A percentile compares a stretch with the other conserved stretches of the same genome.
These are phyloP conservation scores for Kalanchoe fedtschenkoi DNA, from an alignment of 164 flowering plant species.

Conservation along the genomic window DNA sequence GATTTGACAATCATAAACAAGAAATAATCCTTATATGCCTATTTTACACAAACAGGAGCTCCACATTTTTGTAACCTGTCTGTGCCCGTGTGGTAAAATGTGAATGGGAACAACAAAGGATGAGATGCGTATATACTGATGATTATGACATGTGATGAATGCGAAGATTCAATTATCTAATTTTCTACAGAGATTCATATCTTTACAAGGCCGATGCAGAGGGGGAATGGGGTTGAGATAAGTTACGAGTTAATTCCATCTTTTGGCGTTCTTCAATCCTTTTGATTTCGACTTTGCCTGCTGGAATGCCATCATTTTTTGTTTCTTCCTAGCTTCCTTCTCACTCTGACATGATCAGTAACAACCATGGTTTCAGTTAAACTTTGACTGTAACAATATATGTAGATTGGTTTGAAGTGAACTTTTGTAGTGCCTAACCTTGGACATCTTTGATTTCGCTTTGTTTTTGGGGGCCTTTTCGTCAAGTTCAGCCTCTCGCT, in stretches of 20 bases:
- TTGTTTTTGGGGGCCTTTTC: slow-evolving; percentile 86
- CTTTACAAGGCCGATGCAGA: neutral
- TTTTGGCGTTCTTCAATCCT: slow-evolving; percentile 69
- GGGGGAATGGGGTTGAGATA: neutral
- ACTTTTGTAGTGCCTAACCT: slow-evolving; percentile 29
- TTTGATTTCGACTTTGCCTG: slow-evolving; percentile 80
- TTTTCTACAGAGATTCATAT: neutral
- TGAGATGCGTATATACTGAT: neutral
- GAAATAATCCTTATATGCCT: no score
- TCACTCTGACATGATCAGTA: slow-evolving; percentile 46
- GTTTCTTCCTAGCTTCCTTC: slow-evolving; percentile 90
- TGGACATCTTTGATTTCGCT: slow-evolving; percentile 97
- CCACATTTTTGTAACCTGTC: no score
- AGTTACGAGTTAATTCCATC: slow-evolving; percentile 60
- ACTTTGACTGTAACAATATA: neutral
- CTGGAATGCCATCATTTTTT: slow-evolving; percentile 80
- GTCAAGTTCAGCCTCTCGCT: slow-evolving; percentile 90
- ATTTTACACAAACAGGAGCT: no score
- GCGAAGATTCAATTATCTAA: neutral
- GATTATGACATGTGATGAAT: neutral
- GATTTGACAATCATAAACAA: no score
- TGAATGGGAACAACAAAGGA: neutral
- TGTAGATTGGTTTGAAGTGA: neutral
- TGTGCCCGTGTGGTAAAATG: neutral
- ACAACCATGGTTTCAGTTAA: neutral